Conservation (phyloP, 116 monocot genomes). For the Zostera marina region DNA sequence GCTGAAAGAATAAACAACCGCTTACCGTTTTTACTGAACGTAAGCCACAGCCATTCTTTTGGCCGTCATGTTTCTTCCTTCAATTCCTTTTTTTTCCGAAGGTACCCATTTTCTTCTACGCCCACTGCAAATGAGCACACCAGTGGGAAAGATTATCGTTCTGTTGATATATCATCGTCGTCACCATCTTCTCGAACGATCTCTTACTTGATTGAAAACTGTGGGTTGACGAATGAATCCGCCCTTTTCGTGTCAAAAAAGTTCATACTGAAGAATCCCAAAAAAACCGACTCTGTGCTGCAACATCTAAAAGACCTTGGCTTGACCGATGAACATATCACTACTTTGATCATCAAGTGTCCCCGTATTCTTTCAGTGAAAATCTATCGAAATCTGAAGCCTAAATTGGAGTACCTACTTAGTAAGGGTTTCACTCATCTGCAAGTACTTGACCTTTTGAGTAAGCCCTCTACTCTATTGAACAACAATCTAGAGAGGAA, state of each 20-base stretch:
- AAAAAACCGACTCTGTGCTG: not conserved
- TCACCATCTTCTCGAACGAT: not conserved
- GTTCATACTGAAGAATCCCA: not conserved
- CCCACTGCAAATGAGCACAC: no score
- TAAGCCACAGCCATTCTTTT: no score
- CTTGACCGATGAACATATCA: not conserved
- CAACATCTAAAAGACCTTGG: not conserved
- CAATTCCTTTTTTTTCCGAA: no score
- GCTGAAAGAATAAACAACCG: no score
- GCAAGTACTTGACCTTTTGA: not conserved
- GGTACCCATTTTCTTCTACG: no score
- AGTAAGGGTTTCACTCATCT: not conserved
- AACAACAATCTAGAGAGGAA: not conserved
- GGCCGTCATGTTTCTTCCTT: no score
- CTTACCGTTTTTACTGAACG: no score
- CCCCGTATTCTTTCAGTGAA: not conserved
- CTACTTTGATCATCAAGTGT: not conserved
- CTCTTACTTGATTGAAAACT: not conserved
- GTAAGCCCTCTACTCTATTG: not conserved
- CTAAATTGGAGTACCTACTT: not conserved
- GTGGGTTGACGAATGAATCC: not conserved
- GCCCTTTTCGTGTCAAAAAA: not conserved
- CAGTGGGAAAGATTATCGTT: no score
- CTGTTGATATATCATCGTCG: not conserved
- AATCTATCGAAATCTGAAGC: not conserved